These are phyloP conservation scores for Amesomyces nigricolor DNA, from an alignment of 2,329 filamentous ascomycete genomes.

Conservation along the genomic window DNA sequence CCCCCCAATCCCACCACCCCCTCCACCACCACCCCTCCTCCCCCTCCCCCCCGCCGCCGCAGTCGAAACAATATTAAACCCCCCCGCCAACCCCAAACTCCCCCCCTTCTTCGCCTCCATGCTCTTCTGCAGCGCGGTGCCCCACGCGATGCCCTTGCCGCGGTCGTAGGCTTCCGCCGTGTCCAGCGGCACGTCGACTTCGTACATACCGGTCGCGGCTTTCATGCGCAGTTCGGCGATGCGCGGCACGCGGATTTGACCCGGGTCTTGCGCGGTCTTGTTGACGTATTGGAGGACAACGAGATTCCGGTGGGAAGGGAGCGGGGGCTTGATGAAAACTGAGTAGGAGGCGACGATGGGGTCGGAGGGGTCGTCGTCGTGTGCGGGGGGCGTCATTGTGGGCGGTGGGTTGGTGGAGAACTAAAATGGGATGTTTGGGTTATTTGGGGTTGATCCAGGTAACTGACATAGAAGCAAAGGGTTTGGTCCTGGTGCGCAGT, in stretches of 20 bases:
- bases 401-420: background rate
- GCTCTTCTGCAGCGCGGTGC: constrained; percentile 63
- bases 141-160: constrained; percentile 76
- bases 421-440: no score
- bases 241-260: constrained; percentile 51
- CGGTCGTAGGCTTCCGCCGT: constrained; percentile 72
- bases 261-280: constrained; percentile 54
- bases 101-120: constrained; percentile 56
- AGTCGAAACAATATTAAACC: constrained; percentile 57
- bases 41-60: constrained; percentile 34
- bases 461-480: background rate
- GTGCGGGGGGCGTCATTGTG: constrained; percentile 1
- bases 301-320: constrained; percentile 57
- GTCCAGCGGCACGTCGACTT: constrained; percentile 84
- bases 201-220: constrained; percentile 72
- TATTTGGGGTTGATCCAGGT: background rate
- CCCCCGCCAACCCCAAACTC: constrained; percentile 64
- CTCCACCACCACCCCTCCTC: constrained; percentile 22
- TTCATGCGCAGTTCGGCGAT: constrained; percentile 79
- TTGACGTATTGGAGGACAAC: constrained; percentile 89
- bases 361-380: constrained; percentile 59
- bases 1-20: constrained; percentile 35
- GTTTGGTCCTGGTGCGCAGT: no score
- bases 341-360: constrained; percentile 72
- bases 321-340: constrained; percentile 74